A percentile compares a stretch with the other conserved stretches of the same genome.
phyloP scores from a whole-genome alignment of 305 asterid genomes.

The Caryopteris hybrid region DNA sequence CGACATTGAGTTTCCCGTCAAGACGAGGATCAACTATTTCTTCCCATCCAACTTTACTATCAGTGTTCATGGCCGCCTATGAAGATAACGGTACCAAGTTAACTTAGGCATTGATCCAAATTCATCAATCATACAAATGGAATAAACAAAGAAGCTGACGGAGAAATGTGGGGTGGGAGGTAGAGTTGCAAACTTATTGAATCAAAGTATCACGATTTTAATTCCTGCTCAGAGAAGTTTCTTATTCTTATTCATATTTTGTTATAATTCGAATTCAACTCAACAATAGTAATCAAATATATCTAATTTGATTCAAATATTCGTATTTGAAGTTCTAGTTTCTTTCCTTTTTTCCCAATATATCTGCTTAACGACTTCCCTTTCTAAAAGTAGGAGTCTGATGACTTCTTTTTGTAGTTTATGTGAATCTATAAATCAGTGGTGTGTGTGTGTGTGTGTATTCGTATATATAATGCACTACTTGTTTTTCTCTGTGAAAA shows the following conservation, averaged over 20 bases:
- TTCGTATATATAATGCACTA: neutral
- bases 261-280: too few species aligned
- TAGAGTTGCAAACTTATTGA: too few species aligned
- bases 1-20: slow-evolving; percentile 56
- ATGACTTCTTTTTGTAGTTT: neutral
- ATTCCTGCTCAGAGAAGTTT: too few species aligned
- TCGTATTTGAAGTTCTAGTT: too few species aligned
- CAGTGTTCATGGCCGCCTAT: slow-evolving; percentile 92
- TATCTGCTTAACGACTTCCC: neutral
- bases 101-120: neutral
- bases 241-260: too few species aligned
- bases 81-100: slow-evolving; percentile 2
- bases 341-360: neutral
- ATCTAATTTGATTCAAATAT: too few species aligned
- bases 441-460: too few species aligned
- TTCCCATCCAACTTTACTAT: slow-evolving; percentile 91
- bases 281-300: too few species aligned
- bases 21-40: slow-evolving; percentile 86
- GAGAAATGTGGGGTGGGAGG: neutral
- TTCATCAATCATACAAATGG: neutral
- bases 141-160: neutral
- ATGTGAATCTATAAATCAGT: too few species aligned
- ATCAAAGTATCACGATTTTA: too few species aligned
- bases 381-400: neutral
- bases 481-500: neutral